Evolutionary conservation across 495 filamentous ascomycete species (phyloP), one percentile per base, ranked within the genome.

Genomic region (Podospora didyma): DNA sequence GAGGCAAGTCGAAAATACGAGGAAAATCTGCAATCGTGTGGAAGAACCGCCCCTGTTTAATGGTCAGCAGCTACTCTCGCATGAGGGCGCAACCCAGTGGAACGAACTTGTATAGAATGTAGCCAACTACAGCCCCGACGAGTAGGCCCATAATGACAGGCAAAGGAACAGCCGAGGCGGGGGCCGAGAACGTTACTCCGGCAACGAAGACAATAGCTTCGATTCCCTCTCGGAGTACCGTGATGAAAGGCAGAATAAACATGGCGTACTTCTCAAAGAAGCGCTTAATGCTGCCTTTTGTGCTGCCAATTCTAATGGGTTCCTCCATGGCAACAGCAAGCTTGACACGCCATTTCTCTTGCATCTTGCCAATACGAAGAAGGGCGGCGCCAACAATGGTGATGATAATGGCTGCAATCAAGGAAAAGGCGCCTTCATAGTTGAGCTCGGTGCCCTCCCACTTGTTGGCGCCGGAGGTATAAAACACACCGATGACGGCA

Each of bases 271-370:
- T 89, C 69, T 90, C 82, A 35, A 77, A 70, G 76, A 83, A 90
- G 39, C 69, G 62, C 76, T 88, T 89, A 54, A 89, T 69, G 3
- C 9, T 69, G 58, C 26, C 46, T 46, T 14, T 39, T n/a, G 47
- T 57, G 1, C 60, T 46, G n/a, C 74, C 64, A n/a, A 58, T 61
- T 9, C 59, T 67, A 17, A 80, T 59, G 2, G 83, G 77, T 10
- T 74, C 66, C 59, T 86, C 86, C 20, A 92, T 69, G 0, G 84
- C 78, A 57, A 79, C 78, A 16, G 83, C 80, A n/a, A 96, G 78
- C 79, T 91, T 92, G 53, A 86, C 71, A 14, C 83, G 82, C 90
- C 90, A 96, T 68, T 92, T 91, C 46, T 89, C 88, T 67, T 91
- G 87, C 66, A 92, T 81, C 72, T 92, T 93, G 48, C 83, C 86